These are phyloP conservation scores for Liquidambar formosana DNA, from an alignment of 164 flowering plant species.

Conservation along the genomic window DNA sequence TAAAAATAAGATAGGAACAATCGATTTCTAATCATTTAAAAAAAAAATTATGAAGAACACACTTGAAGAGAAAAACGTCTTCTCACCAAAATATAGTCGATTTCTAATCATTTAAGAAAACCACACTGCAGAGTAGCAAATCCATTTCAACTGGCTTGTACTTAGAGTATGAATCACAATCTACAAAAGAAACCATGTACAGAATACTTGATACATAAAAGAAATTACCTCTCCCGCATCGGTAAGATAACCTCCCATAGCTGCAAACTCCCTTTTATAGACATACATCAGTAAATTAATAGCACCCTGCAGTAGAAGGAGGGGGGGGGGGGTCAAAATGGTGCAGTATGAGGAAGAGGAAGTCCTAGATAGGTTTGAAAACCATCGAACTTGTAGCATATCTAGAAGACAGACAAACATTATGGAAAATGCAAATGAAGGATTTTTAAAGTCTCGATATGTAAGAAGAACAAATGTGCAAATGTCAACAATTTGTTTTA, in stretches of 20 bases:
- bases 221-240: conserved; percentile 91
- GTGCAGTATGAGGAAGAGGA: neutral
- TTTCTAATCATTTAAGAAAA: no score
- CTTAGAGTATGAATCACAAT: no score
- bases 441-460: neutral
- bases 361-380: neutral
- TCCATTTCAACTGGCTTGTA: no score
- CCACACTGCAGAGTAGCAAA: no score
- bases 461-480: neutral
- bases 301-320: conserved; percentile 71
- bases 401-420: no score
- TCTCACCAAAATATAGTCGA: no score
- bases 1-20: no score
- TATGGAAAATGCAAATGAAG: no score
- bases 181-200: no score
- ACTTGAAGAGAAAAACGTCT: no score
- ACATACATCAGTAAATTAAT: conserved; percentile 80
- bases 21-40: no score
- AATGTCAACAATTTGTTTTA: neutral
- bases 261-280: conserved; percentile 79
- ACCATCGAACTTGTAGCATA: neutral
- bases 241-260: conserved; percentile 97
- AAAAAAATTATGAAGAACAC: no score
- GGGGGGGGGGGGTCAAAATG: neutral
- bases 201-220: neutral